Percentiles rank a stretch among this genome's conserved stretches.
Conservation (phyloP, 2,329 filamentous ascomycete genomes). For the Fusarium sp. region DNA sequence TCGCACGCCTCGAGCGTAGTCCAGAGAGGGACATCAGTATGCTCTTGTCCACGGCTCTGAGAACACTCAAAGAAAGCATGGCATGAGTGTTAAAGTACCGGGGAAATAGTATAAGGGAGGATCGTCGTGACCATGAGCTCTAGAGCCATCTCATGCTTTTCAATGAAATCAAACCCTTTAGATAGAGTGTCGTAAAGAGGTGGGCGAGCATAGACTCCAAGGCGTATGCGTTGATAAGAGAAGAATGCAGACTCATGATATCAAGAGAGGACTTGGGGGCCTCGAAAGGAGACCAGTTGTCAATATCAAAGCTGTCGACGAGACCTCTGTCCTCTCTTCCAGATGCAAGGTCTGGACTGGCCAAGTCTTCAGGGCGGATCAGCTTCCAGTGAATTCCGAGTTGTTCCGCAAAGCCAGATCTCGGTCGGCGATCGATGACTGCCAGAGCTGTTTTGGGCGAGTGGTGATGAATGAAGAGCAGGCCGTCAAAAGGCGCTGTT, state of each 20-base stretch:
- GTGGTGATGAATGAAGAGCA: background rate
- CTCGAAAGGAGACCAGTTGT: background rate
- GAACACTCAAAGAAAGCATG: too few species aligned
- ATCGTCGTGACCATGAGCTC: background rate
- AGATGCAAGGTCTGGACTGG: background rate
- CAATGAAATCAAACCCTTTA: background rate
- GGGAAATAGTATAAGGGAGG: background rate
- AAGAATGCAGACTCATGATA: background rate
- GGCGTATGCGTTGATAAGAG: background rate
- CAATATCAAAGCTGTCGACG: background rate
- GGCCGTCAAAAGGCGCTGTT: background rate
- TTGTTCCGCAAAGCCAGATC: background rate
- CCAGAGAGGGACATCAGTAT: too few species aligned
- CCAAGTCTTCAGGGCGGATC: background rate
- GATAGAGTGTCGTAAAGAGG: background rate
- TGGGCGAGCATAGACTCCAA: background rate
- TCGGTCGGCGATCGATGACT: background rate
- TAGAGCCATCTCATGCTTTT: background rate
- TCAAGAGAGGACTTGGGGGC: background rate
- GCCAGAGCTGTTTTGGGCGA: background rate
- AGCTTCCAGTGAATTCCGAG: background rate
- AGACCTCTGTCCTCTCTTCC: rapidly evolving
- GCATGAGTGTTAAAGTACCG: background rate
- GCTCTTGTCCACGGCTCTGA: too few species aligned
- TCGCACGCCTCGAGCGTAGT: background rate